Conservation (phyloP, 1,284 basidiomycete species). For the Somion occarium region DNA sequence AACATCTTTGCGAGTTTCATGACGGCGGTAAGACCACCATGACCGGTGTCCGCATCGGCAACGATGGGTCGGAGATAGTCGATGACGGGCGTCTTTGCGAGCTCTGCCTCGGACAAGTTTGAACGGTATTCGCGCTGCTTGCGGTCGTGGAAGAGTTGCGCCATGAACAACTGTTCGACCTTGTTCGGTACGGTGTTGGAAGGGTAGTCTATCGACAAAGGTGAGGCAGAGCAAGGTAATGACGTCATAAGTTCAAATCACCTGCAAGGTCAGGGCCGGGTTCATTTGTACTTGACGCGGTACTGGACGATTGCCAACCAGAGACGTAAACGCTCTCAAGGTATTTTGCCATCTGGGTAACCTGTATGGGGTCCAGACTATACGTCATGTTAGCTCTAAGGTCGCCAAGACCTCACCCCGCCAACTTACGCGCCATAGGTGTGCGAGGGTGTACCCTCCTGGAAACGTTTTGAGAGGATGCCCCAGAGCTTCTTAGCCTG, state of each 20-base stretch:
- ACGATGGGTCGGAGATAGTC: conserved; percentile 68
- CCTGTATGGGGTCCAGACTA: conserved; percentile 94
- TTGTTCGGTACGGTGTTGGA: conserved; percentile 94
- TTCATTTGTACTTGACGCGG: conserved; percentile 88
- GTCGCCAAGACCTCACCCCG: no score
- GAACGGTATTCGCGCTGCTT: conserved; percentile 81
- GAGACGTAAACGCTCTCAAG: conserved; percentile 98
- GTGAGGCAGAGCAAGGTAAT: not conserved
- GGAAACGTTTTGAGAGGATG: conserved; percentile 64
- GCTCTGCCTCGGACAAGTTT: conserved; percentile 68
- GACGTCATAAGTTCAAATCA: conserved; percentile 22
- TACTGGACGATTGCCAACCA: conserved; percentile 95
- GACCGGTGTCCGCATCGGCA: conserved; percentile 66
- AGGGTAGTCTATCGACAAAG: conserved; percentile 65
- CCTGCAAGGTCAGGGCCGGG: conserved; percentile 97
- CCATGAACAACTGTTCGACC: conserved; percentile 85
- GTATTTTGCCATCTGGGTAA: conserved; percentile 98
- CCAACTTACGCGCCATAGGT: conserved; percentile 94
- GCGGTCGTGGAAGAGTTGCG: conserved; percentile 85
- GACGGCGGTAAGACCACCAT: conserved; percentile 58
- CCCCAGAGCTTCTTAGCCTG: conserved; percentile 87
- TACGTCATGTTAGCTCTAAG: not conserved
- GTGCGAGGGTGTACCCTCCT: conserved; percentile 75
- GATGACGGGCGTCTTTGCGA: conserved; percentile 55
- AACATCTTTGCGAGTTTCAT: conserved; percentile 79